Base-by-base conservation (phyloP, 768 basidiomycete species). In the Trametes cubensis region DNA sequence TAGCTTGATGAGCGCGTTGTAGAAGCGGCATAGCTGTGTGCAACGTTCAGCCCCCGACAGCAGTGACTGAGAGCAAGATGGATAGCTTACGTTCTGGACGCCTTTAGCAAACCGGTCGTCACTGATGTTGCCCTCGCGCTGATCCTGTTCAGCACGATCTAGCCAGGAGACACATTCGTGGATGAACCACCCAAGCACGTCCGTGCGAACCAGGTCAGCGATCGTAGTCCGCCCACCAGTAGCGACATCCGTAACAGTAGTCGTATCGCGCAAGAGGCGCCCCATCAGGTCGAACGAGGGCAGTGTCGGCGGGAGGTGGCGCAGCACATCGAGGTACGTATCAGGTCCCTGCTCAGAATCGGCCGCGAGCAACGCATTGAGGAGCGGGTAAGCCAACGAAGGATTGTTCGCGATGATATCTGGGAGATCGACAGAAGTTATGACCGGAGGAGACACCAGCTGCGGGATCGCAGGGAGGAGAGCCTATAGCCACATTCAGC, bases 71-170 rank as follows among this genome's bases (percentile, higher is more conserved):
- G 26, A 55, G 28, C 17, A 30, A 41, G 25, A 18, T 41, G 42
- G 47, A 30, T 39, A n/a, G 40, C 85, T 44, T 66, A 92, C 90
- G 67, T 89, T 86, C 71, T 85, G 83, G 30, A 89, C 83, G 14
- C 87, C 88, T 69, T 86, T 87, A 6, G 86, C 81, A 67, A 86
- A 87, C 23, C 87, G 83, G 71, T 92, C 89, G 63, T 92, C 90
- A 59, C 84, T 88, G 60, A 86, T 79, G 34, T 82, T 71, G 4
- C 89, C 89, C 48, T 89, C 85, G 34, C 79, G 78, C 70, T 90
- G 88, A 55, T 91, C 87, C 51, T 76, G 76, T 69, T 92, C 89
- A 2, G 88, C 87, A 23, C 73, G 77, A 58, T 92, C 90, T 17
- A 93, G 77, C 81, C 88, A 89, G 41, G 79, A 79, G 65, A 90